Evolutionary conservation across 768 basidiomycete species (phyloP).

Genomic region (Termitomyces sp.): DNA sequence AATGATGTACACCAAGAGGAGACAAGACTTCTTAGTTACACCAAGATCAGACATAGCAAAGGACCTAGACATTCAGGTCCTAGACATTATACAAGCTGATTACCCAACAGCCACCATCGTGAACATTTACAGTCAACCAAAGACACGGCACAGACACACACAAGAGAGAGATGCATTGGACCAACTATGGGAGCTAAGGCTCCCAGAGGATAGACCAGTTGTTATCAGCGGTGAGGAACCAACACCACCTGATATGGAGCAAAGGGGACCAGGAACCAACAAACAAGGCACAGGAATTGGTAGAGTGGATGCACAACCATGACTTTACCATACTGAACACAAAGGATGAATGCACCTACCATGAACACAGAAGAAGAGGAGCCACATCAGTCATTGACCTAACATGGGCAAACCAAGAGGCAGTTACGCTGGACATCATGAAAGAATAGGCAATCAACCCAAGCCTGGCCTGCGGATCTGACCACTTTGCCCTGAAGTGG

Average conservation of each 20-base stretch:
- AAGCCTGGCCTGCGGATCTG: too few species aligned
- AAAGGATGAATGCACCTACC: neutral
- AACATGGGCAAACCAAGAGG: too few species aligned
- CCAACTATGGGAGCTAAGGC: neutral
- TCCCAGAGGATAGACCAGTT: neutral
- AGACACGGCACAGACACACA: neutral
- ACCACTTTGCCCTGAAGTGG: too few species aligned
- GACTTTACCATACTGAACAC: neutral
- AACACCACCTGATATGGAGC: constrained; percentile 2
- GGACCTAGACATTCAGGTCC: constrained; percentile 20
- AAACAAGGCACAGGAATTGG: too few species aligned
- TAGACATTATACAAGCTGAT: constrained; percentile 16
- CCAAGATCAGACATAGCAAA: constrained; percentile 19
- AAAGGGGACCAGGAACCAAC: neutral
- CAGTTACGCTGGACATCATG: too few species aligned
- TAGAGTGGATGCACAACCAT: neutral
- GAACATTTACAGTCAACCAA: neutral
- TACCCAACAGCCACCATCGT: constrained; percentile 2
- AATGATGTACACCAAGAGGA: constrained; percentile 14
- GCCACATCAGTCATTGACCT: too few species aligned
- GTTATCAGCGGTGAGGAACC: constrained; percentile 2
- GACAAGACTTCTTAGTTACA: constrained; percentile 18
- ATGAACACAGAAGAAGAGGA: neutral
- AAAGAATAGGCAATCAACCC: too few species aligned
- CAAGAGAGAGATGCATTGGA: neutral